Percentiles rank a stretch among this genome's conserved stretches.
Evolutionary conservation across 1,284 basidiomycete genomes (phyloP).

Genomic region (Rhodofomes roseus): DNA sequence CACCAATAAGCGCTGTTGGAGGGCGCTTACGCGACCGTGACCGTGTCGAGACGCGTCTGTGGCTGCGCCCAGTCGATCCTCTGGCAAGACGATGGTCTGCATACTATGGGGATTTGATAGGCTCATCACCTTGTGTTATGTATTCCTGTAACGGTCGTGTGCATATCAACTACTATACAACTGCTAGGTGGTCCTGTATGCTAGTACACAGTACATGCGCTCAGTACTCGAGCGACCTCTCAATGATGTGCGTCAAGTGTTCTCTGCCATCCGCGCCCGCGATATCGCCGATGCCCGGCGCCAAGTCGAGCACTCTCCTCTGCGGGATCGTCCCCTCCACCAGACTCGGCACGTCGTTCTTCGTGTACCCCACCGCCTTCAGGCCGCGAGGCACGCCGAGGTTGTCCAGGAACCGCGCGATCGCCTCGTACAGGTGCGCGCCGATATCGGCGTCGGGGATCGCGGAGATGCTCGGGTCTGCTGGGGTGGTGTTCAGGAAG

Average conservation of each 20-base stretch:
- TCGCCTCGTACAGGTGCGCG: constrained; percentile 80
- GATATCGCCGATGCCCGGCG: constrained; percentile 80
- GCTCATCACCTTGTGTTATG: neutral
- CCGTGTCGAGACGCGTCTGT: constrained; percentile 3
- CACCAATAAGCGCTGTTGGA: neutral
- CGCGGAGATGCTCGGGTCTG: constrained; percentile 67
- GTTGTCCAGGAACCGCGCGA: constrained; percentile 85
- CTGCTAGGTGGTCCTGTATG: neutral
- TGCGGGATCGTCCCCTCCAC: constrained; percentile 89
- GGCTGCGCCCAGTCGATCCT: neutral
- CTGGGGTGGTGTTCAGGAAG: constrained; percentile 65
- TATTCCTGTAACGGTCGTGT: neutral
- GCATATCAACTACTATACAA: neutral
- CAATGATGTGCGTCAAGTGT: constrained; percentile 75
- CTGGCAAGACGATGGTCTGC: too few species aligned
- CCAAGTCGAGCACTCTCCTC: constrained; percentile 82
- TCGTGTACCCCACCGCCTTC: constrained; percentile 80
- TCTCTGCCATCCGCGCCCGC: constrained; percentile 77
- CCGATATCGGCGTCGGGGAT: constrained; percentile 86
- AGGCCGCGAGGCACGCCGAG: constrained; percentile 89
- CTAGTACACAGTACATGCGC: neutral
- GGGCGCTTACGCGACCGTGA: neutral
- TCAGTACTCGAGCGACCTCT: constrained; percentile 73
- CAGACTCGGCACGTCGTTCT: constrained; percentile 59
- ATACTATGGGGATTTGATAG: too few species aligned